A percentile compares a stretch with the other conserved stretches of the same genome.
These are phyloP conservation scores for Candida wancherniae DNA, from an alignment of 805 yeast species.

Conservation along the genomic window DNA sequence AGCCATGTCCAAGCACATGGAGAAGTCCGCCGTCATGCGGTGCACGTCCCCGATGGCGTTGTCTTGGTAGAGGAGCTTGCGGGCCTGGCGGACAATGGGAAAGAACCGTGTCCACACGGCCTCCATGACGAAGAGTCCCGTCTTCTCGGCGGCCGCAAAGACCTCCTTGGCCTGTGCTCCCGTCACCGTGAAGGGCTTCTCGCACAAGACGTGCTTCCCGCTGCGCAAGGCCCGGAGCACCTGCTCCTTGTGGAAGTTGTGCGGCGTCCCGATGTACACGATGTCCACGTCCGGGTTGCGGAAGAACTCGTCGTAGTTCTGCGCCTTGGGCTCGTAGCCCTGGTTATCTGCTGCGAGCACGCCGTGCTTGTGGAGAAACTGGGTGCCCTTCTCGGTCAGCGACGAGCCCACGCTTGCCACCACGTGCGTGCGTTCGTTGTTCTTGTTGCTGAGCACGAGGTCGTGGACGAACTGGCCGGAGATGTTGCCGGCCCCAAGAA, in stretches of 20 bases:
- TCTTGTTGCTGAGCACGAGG: conserved; percentile 22
- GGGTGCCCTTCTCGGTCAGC: conserved; percentile 28
- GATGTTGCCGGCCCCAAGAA: conserved; percentile 47
- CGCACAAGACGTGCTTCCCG: conserved; percentile 50
- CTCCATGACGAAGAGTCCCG: conserved; percentile 50
- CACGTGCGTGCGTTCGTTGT: conserved; percentile 25
- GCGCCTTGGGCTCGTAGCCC: conserved; percentile 21
- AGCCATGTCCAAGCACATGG: conserved; percentile 27
- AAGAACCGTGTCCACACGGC: conserved; percentile 56
- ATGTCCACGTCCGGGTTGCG: conserved; percentile 40
- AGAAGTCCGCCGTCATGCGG: conserved; percentile 41
- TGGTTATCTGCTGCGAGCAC: conserved; percentile 19
- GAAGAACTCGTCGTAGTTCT: conserved; percentile 42
- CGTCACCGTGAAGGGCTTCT: conserved; percentile 51
- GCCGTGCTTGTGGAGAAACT: conserved; percentile 22
- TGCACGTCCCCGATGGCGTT: conserved; percentile 43
- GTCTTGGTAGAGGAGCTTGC: conserved; percentile 34
- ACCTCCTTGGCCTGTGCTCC: conserved; percentile 39
- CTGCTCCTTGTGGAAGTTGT: conserved; percentile 45
- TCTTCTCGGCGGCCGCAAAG: conserved; percentile 38
- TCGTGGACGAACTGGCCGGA: conserved; percentile 43
- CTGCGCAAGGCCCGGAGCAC: conserved; percentile 38
- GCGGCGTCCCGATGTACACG: conserved; percentile 55
- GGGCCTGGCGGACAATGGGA: conserved; percentile 39
- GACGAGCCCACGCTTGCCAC: conserved; percentile 40